Evolutionary conservation across 176 grass and related monocot genomes (phyloP), one percentile per base, ranked within the genome.

Genomic region (Melocanna baccifera): DNA sequence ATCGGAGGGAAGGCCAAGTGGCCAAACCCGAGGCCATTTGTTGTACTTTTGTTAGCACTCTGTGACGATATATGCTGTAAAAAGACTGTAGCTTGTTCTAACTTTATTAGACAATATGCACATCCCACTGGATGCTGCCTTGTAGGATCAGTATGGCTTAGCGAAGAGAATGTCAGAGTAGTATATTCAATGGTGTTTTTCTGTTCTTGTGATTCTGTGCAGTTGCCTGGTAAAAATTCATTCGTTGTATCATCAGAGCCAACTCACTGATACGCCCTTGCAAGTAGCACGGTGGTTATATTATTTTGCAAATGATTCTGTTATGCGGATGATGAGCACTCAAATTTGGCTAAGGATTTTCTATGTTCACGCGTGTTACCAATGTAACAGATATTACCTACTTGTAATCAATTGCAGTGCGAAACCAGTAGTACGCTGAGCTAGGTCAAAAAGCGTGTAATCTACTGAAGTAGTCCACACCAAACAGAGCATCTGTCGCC

Each of bases 61-160:
- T 26, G 29, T 4, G 72, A 59, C 11, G 53, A 57, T 71, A 34
- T 65, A 68, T 69, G 52, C 3, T 91, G 89, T 84, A 80, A 84
- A 90, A 90, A 36, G 18, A 51, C 51, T 45, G 74, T 90, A 84
- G 80, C 9, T 86, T 81, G 58, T 53, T 52, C 1, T 63, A 75
- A 79, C 89, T 50, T 78, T 57, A 36, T 66, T 80, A 84, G 84
- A 82, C 59, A 81, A 26, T 75, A 67, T 87, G 84, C 80, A 83
- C 67, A 83, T 73, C 34, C 67, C 12, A 34, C 34, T 62, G 53
- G 43, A 71, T 69, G 71, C 47, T 23, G 30, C 12, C 62, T 26
- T 45, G 51, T 75, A 76, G 40, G 69, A 75, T 80, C 42, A 51
- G 53, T 34, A 58, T 69, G 41, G 46, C 41, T 85, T 85, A 18